These are phyloP conservation scores for Bodo saltans DNA, from an alignment of 78 protist species.

Conservation along the genomic window DNA sequence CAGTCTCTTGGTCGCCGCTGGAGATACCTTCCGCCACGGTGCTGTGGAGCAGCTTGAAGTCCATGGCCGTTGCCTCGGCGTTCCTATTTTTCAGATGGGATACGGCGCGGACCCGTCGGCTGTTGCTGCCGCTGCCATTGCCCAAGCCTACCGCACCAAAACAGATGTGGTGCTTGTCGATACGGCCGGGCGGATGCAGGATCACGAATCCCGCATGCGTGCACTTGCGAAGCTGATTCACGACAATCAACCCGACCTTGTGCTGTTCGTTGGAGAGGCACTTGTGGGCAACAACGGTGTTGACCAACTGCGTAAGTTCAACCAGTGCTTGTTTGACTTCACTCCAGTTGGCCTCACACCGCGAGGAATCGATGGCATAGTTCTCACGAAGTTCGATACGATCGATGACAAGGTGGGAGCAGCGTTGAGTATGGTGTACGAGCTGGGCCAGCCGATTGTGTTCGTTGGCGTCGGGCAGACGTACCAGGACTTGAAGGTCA, in stretches of 20 bases:
- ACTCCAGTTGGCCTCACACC: slow-evolving; percentile 24
- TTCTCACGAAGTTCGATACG: slow-evolving; percentile 98
- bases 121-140: slow-evolving; percentile 83
- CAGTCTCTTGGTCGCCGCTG: slow-evolving; percentile 91
- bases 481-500: slow-evolving; percentile 74
- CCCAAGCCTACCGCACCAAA: slow-evolving; percentile 35
- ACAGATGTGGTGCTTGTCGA: slow-evolving; percentile 91
- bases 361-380: slow-evolving; percentile 94
- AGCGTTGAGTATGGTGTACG: slow-evolving; percentile 94
- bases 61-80: slow-evolving; percentile 69
- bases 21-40: slow-evolving; percentile 99
- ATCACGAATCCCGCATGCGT: slow-evolving; percentile 93
- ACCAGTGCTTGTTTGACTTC: slow-evolving; percentile 49
- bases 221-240: slow-evolving; percentile 81
- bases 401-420: slow-evolving; percentile 99
- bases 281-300: slow-evolving; percentile 99
- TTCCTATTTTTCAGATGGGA: slow-evolving; percentile 73
- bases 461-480: slow-evolving; percentile 98
- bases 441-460: slow-evolving; percentile 91
- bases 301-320: slow-evolving; percentile 92
- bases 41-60: slow-evolving; percentile 95
- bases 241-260: slow-evolving; percentile 82
- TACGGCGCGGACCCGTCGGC: slow-evolving; percentile 89
- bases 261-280: slow-evolving; percentile 99
- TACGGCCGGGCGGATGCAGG: slow-evolving; percentile 99